phyloP scores from a whole-genome alignment of 1,284 basidiomycete species.

The Rhodotorula sp. region DNA sequence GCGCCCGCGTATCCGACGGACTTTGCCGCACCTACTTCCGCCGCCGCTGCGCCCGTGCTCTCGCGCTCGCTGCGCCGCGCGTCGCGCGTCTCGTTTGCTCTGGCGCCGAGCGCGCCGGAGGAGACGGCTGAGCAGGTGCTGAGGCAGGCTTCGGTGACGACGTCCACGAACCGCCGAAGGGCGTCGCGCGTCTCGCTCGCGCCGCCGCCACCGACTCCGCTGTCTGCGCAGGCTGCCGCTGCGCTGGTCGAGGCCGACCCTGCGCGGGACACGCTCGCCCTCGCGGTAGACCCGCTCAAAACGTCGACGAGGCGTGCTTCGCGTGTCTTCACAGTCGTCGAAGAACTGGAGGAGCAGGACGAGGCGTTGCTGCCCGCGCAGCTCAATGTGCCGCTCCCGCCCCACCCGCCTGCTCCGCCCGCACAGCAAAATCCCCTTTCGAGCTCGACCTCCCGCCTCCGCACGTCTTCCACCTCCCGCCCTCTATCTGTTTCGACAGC shows the following conservation, averaged over 20 bases:
- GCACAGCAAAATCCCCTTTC: too few relatives aligned
- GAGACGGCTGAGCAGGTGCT: too few relatives aligned
- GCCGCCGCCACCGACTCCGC: background rate
- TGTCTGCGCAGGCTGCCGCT: background rate
- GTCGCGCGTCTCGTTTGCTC: background rate
- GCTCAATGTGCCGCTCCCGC: background rate
- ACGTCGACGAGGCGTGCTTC: background rate
- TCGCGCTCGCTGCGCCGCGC: slow-evolving; percentile 7
- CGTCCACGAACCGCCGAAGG: background rate
- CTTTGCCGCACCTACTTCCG: background rate
- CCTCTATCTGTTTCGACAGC: background rate
- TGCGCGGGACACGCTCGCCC: background rate
- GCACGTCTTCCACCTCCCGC: background rate
- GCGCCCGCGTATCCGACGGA: too few relatives aligned
- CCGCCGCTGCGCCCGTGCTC: background rate
- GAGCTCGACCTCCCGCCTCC: background rate
- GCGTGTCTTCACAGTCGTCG: background rate
- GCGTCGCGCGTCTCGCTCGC: background rate
- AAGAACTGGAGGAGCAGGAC: too few relatives aligned
- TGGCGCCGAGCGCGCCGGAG: background rate
- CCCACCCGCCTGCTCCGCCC: too few relatives aligned
- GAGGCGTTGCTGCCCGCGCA: background rate
- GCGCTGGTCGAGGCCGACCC: background rate
- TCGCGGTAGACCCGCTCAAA: background rate
- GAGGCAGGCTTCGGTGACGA: background rate